phyloP scores from a whole-genome alignment of 192 early-diverging fungal genomes.

The Pilobolus umbonatus region DNA sequence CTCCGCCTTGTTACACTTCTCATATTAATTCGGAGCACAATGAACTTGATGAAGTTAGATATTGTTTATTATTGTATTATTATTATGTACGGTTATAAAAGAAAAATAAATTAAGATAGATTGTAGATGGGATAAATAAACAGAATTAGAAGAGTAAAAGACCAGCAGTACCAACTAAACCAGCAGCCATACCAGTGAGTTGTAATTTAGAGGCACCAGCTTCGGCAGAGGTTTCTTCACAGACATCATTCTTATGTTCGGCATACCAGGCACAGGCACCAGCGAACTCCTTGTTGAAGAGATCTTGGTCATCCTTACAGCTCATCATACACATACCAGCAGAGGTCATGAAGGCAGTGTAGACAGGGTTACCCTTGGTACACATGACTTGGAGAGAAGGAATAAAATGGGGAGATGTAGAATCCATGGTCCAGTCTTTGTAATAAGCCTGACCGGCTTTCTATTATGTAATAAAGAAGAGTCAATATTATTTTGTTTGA shows the following conservation, averaged over 20 bases:
- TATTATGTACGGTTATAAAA: too few species aligned
- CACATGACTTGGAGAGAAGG: slow-evolving; percentile 23
- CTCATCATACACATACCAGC: slow-evolving; percentile 27
- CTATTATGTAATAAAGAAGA: slow-evolving; percentile 8
- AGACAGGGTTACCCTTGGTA: slow-evolving; percentile 21
- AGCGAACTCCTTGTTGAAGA: slow-evolving; percentile 17
- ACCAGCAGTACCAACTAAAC: neutral
- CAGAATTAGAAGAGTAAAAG: neutral
- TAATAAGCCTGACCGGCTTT: slow-evolving; percentile 22
- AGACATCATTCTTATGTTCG: slow-evolving; percentile 11
- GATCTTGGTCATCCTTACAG: slow-evolving; percentile 23
- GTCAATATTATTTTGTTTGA: neutral
- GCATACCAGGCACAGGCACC: slow-evolving; percentile 22
- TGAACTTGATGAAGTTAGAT: too few species aligned
- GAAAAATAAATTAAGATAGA: too few species aligned
- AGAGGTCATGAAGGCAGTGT: slow-evolving; percentile 27
- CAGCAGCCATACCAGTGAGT: neutral
- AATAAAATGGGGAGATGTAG: slow-evolving; percentile 26
- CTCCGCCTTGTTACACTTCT: too few species aligned
- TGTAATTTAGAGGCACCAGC: neutral
- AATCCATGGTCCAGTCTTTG: slow-evolving; percentile 20
- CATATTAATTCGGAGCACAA: too few species aligned
- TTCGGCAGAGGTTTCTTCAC: neutral
- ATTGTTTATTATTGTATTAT: too few species aligned
- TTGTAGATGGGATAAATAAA: too few species aligned